Evolutionary conservation across 495 filamentous ascomycete species (phyloP).

Genomic region (Lepraria neglecta): DNA sequence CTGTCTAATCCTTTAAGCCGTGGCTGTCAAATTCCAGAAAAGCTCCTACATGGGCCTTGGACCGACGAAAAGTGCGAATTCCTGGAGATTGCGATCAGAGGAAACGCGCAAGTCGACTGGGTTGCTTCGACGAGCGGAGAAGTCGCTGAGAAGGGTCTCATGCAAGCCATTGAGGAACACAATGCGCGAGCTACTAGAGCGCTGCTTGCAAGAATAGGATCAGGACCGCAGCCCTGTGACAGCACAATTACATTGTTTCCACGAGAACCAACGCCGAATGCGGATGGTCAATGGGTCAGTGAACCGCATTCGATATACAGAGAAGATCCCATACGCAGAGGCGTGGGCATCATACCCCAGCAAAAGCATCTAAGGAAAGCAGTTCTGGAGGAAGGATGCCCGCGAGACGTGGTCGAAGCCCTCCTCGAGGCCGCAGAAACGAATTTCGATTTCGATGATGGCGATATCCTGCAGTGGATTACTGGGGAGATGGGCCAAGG

Average conservation of each 20-base stretch:
- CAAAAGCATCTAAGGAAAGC: conserved; percentile 22
- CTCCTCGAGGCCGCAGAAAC: neutral
- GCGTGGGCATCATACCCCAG: conserved; percentile 13
- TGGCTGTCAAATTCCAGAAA: conserved; percentile 19
- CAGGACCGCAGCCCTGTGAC: neutral
- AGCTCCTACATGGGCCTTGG: conserved; percentile 41
- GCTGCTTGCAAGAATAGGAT: neutral
- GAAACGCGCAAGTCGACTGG: conserved; percentile 16
- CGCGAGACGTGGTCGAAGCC: conserved; percentile 5
- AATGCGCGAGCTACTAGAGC: conserved; percentile 4
- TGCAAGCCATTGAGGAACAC: conserved; percentile 19
- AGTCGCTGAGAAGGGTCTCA: conserved; percentile 20
- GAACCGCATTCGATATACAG: neutral
- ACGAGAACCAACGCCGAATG: neutral
- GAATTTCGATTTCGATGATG: conserved; percentile 8
- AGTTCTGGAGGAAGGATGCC: conserved; percentile 19
- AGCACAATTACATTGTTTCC: neutral
- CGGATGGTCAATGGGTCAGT: too few species aligned
- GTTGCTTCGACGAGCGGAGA: conserved; percentile 19
- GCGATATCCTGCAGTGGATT: conserved; percentile 14
- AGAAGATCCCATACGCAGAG: neutral
- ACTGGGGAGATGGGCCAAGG: neutral
- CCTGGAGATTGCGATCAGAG: conserved; percentile 31
- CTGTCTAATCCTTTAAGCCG: too few species aligned
- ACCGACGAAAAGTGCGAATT: conserved; percentile 39